Evolutionary conservation across 768 basidiomycete genomes (phyloP).

Genomic region (Paxillus ammoniavirescens): DNA sequence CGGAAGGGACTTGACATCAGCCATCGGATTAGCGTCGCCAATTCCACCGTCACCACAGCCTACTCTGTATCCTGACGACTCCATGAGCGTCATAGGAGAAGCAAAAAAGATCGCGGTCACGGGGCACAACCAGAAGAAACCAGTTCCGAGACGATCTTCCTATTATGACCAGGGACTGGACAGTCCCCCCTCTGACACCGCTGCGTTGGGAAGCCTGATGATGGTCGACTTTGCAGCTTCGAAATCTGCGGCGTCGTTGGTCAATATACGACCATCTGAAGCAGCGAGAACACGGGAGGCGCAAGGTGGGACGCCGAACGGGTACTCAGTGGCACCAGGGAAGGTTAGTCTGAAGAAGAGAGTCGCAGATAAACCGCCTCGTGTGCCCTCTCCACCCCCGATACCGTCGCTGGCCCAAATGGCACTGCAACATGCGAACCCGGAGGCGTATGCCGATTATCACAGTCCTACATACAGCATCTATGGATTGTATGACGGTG

Average conservation of each 20-base stretch:
- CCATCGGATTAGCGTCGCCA: constrained; percentile 35
- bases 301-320: constrained; percentile 10
- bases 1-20: constrained; percentile 40
- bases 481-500: constrained; percentile 68
- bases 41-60: constrained; percentile 54
- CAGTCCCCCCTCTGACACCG: constrained; percentile 36
- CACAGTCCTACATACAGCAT: constrained; percentile 83
- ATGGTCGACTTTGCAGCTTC: constrained; percentile 52
- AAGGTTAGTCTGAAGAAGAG: constrained; percentile 30
- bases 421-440: constrained; percentile 64
- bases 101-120: constrained; percentile 26
- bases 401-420: constrained; percentile 73
- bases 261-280: constrained; percentile 29
- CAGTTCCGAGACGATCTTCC: constrained; percentile 23
- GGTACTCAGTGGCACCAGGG: constrained; percentile 6
- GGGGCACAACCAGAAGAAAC: constrained; percentile 33
- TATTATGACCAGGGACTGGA: constrained; percentile 11
- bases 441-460: constrained; percentile 63
- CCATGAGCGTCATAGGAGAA: constrained; percentile 56
- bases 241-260: constrained; percentile 34
- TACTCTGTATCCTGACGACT: constrained; percentile 72
- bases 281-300: constrained; percentile 28
- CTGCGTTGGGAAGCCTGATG: constrained; percentile 59
- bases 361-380: constrained; percentile 62
- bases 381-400: constrained; percentile 77